Percentiles rank a stretch among this genome's conserved stretches.
phyloP scores from a whole-genome alignment of 306 rosid species.

The Cercis canadensis region DNA sequence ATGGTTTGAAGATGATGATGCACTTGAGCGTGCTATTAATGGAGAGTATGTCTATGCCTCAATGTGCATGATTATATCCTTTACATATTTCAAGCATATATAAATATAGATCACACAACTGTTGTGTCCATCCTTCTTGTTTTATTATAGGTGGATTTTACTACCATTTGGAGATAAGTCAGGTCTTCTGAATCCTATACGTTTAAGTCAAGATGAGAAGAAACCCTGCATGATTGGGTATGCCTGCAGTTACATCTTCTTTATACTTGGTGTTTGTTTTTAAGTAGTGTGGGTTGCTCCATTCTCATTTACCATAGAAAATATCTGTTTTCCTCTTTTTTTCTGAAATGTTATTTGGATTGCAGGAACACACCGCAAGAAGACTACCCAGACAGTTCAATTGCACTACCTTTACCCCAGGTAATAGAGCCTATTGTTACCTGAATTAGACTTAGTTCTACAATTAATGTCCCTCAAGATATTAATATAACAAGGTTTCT shows the following conservation, averaged over 20 bases:
- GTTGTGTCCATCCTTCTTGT: too few relatives aligned
- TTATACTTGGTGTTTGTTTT: background rate
- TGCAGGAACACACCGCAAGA: constrained; percentile 55
- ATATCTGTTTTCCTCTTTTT: background rate
- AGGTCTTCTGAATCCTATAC: constrained; percentile 55
- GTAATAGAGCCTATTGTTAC: constrained; percentile 40
- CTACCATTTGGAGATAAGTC: constrained; percentile 67
- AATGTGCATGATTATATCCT: constrained; percentile 25
- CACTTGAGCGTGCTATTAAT: constrained; percentile 82
- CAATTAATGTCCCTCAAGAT: constrained; percentile 13
- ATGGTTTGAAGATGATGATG: constrained; percentile 94
- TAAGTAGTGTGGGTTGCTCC: background rate
- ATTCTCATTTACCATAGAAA: constrained; percentile 13
- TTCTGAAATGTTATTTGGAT: constrained; percentile 27
- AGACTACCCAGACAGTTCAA: constrained; percentile 51
- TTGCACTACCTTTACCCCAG: constrained; percentile 59
- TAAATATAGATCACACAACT: background rate
- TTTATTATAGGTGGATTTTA: constrained; percentile 70
- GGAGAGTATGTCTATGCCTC: constrained; percentile 74
- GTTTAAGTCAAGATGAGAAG: constrained; percentile 65
- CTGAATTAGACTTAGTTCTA: background rate
- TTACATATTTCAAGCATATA: constrained; percentile 17
- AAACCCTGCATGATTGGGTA: constrained; percentile 76
- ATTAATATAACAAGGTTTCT: constrained; percentile 15
- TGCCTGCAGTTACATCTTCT: constrained; percentile 24